Conservation (phyloP, 2,329 filamentous ascomycete genomes). For the Xylaria sp. region DNA sequence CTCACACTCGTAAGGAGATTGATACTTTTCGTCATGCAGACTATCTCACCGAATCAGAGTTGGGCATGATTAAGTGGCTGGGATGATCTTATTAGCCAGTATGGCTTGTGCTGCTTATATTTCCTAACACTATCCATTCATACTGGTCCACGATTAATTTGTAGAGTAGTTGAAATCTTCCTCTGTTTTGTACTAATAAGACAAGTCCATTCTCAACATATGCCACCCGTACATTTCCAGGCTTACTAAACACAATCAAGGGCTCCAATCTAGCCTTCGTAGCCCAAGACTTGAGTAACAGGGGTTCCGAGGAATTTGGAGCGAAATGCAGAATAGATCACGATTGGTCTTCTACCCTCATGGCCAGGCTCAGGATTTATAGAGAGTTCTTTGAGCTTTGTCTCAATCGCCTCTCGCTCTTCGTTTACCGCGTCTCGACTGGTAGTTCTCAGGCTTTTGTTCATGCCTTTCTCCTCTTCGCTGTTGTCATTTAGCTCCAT, state of each 20-base stretch:
- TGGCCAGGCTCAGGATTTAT: conserved; percentile 9
- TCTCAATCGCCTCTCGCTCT: conserved; percentile 9
- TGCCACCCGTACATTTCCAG: too few relatives aligned
- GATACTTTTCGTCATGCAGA: neutral
- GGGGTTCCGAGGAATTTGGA: conserved; percentile 21
- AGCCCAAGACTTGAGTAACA: conserved; percentile 10
- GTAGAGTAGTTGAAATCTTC: neutral
- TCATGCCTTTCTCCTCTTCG: neutral
- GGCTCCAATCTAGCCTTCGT: neutral
- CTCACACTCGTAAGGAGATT: neutral
- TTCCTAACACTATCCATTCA: neutral
- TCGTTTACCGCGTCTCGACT: neutral
- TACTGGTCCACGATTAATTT: neutral
- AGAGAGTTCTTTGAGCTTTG: conserved; percentile 15
- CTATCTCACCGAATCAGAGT: neutral
- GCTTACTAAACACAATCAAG: neutral
- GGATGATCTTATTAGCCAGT: neutral
- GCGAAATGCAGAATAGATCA: conserved; percentile 17
- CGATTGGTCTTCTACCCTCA: conserved; percentile 6
- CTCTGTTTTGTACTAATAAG: too few relatives aligned
- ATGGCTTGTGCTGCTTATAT: neutral
- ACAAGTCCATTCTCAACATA: too few relatives aligned
- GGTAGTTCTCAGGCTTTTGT: neutral
- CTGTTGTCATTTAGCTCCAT: neutral
- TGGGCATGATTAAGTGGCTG: neutral